These are phyloP conservation scores for Cladosporium sp. DNA, from an alignment of 2,329 filamentous ascomycete genomes.

Conservation along the genomic window DNA sequence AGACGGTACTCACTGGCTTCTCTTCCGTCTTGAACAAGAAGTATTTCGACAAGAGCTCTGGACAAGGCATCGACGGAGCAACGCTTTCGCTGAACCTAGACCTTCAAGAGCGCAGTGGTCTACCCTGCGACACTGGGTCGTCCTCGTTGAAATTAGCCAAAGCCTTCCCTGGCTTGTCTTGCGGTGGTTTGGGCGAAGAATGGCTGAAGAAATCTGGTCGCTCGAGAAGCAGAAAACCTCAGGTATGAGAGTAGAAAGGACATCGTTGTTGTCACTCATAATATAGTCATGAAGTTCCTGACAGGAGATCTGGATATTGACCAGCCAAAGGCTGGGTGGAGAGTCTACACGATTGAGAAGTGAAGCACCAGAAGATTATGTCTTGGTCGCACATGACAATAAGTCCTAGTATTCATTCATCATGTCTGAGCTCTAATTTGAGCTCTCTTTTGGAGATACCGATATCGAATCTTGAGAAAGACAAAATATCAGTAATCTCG, in stretches of 20 bases:
- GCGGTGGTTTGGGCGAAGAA: background rate
- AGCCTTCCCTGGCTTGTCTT: background rate
- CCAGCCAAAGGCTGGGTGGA: background rate
- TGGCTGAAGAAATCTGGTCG: conserved; percentile 3
- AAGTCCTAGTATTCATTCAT: background rate
- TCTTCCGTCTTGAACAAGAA: background rate
- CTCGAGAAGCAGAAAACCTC: background rate
- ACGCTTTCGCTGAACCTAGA: background rate
- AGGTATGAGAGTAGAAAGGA: background rate
- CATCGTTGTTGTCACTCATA: background rate
- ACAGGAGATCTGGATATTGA: background rate
- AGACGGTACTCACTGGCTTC: background rate
- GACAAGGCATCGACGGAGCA: background rate
- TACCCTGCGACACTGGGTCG: background rate
- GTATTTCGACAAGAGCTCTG: background rate
- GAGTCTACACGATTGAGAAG: background rate
- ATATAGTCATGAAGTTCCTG: background rate
- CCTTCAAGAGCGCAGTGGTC: background rate
- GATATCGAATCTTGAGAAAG: background rate
- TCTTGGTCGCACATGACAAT: background rate
- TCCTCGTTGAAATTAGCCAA: background rate
- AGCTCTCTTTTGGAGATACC: too few species aligned
- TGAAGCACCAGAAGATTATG: background rate
- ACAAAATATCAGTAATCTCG: background rate
- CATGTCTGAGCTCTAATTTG: background rate